These are phyloP conservation scores for Scutellaria baicalensis DNA, from an alignment of 257 asterid genomes.

Conservation along the genomic window DNA sequence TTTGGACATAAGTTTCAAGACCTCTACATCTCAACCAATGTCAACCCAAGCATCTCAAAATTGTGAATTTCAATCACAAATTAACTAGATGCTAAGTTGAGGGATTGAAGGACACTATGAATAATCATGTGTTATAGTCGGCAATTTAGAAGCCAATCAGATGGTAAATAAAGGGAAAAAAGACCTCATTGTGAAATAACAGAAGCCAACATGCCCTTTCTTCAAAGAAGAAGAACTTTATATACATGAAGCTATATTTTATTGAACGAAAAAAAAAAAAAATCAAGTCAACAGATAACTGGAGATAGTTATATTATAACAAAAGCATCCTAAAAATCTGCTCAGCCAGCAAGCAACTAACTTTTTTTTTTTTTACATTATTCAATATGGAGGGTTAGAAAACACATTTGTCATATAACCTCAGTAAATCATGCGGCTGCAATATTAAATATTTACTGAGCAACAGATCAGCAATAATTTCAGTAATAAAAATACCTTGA, in stretches of 20 bases:
- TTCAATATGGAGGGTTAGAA: background rate
- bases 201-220: background rate
- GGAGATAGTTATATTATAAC: background rate
- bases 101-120: background rate
- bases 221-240: background rate
- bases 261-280: background rate
- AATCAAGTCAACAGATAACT: background rate
- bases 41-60: background rate
- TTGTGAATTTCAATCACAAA: background rate
- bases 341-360: background rate
- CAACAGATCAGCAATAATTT: background rate
- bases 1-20: background rate
- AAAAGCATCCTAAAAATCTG: background rate
- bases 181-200: background rate
- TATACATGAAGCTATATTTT: background rate
- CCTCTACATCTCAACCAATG: background rate
- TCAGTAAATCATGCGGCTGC: background rate
- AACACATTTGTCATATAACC: background rate
- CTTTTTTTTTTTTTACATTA: background rate
- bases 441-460: background rate
- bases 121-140: background rate
- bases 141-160: background rate
- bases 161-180: background rate
- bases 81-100: background rate
- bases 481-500: conserved; percentile 46